Evolutionary conservation across 768 basidiomycete species (phyloP), one percentile per base, ranked within the genome.

Genomic region (Hypsizygus marmoreus): DNA sequence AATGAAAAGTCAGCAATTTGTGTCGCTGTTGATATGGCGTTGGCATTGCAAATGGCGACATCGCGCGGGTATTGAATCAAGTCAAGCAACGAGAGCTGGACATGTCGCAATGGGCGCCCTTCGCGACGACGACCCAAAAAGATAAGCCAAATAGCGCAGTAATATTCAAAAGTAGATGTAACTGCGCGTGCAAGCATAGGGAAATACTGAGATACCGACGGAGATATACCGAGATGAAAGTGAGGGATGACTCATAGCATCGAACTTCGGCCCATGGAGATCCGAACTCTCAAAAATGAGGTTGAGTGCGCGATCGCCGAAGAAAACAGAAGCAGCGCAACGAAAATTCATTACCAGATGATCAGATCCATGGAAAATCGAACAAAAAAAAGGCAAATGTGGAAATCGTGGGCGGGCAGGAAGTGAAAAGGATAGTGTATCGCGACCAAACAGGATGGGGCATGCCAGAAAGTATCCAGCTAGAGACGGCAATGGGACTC

Each of bases 271-370:
- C 32, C n/a, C n/a, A n/a, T n/a, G n/a, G n/a, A n/a, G n/a, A n/a
- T n/a, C n/a, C n/a, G n/a, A n/a, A n/a, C n/a, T n/a, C n/a, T n/a
- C n/a, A 6, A 32, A 44, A 29, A 37, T 24, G 13, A n/a, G 19
- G 17, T 28, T 23, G 39, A 45, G 43, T 46, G 54, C 51, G 37
- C 33, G 50, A 49, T 33, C 25, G 35, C 29, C 26, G n/a, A 19
- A 33, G 4, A 40, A 25, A 40, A 25, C 47, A 41, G 31, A 32
- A 17, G 35, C 44, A 38, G 34, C 34, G 24, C 46, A 26, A 39
- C 11, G 31, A 31, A 33, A 23, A 19, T 22, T 30, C 7, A 19
- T 5, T 6, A 37, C 17, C 11, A 6, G 24, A 23, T 8, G 37
- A 40, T 44, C 44, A 36, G 17, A 45, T 16, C 24, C n/a, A n/a